Evolutionary conservation across 2,329 filamentous ascomycete genomes (phyloP).

Genomic region (Pleomassaria siparia): DNA sequence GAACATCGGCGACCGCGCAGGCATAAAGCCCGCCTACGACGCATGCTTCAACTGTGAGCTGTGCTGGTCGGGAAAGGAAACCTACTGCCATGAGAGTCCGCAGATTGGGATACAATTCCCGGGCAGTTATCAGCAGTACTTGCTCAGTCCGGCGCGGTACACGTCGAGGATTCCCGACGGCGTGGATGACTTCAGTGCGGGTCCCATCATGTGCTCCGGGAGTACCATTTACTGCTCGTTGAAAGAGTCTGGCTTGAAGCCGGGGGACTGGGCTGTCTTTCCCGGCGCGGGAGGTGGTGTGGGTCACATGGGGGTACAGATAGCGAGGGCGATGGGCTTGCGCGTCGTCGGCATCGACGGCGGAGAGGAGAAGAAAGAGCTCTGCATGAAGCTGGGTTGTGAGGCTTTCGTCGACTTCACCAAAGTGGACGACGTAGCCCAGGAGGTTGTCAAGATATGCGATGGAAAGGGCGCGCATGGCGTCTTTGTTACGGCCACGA

Average conservation of each 20-base stretch:
- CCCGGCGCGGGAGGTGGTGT: slow-evolving; percentile 56
- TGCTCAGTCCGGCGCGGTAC: slow-evolving; percentile 53
- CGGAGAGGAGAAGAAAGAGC: slow-evolving; percentile 24
- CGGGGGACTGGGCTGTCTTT: slow-evolving; percentile 56
- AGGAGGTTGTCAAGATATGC: slow-evolving; percentile 25
- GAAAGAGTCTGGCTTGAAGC: slow-evolving; percentile 49
- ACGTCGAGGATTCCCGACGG: slow-evolving; percentile 56
- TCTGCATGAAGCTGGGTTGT: slow-evolving; percentile 28
- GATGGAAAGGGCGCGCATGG: slow-evolving; percentile 28
- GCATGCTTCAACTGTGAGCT: slow-evolving; percentile 54
- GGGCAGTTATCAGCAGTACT: slow-evolving; percentile 52
- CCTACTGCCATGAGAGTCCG: slow-evolving; percentile 37
- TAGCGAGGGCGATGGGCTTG: slow-evolving; percentile 37
- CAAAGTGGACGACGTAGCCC: slow-evolving; percentile 24
- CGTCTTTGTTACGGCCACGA: slow-evolving; percentile 33
- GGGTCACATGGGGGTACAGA: slow-evolving; percentile 57
- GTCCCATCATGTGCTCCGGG: slow-evolving; percentile 60
- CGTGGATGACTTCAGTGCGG: slow-evolving; percentile 54
- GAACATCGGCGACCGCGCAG: slow-evolving; percentile 32
- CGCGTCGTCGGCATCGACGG: slow-evolving; percentile 30
- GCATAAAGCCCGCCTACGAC: slow-evolving; percentile 50
- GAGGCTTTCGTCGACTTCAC: slow-evolving; percentile 36
- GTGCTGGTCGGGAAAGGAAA: slow-evolving; percentile 43
- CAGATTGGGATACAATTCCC: slow-evolving; percentile 46
- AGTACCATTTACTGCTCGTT: slow-evolving; percentile 58